Evolutionary conservation across 2,329 filamentous ascomycete species (phyloP).

Genomic region (Phialophora tarda): DNA sequence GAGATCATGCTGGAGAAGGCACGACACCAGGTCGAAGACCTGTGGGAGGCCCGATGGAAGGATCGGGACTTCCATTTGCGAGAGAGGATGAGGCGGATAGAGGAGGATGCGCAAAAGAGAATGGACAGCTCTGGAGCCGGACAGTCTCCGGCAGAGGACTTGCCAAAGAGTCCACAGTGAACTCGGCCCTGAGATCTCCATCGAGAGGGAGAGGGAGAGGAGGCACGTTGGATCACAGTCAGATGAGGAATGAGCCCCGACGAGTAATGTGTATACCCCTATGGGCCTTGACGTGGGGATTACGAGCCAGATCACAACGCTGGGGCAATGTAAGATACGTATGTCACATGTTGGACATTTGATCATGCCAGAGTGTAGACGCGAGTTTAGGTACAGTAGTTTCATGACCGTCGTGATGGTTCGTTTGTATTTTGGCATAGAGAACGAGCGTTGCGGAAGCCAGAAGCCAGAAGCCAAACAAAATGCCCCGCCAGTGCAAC

Average conservation of each 20-base stretch:
- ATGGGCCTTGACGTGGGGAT: background rate
- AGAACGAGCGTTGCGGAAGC: no score
- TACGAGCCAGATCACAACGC: no score
- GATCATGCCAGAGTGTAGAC: background rate
- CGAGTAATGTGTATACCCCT: background rate
- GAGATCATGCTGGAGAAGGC: constrained; percentile 42
- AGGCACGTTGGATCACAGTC: background rate
- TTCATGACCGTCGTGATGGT: no score
- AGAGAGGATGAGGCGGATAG: constrained; percentile 35
- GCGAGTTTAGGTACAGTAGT: no score
- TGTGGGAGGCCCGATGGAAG: constrained; percentile 47
- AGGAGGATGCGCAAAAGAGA: constrained; percentile 33
- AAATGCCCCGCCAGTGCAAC: background rate
- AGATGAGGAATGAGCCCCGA: background rate
- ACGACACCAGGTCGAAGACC: constrained; percentile 44
- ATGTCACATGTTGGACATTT: background rate
- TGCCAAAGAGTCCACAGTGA: background rate
- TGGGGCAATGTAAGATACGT: background rate
- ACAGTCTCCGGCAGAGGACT: background rate
- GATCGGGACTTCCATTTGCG: constrained; percentile 41
- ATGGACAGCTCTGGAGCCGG: constrained; percentile 15
- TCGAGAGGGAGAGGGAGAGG: background rate
- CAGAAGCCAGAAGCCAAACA: background rate
- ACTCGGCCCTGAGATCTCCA: background rate
- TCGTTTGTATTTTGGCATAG: no score